phyloP scores from a whole-genome alignment of 2,329 filamentous ascomycete genomes.

The Dothiorella sarmentorum region DNA sequence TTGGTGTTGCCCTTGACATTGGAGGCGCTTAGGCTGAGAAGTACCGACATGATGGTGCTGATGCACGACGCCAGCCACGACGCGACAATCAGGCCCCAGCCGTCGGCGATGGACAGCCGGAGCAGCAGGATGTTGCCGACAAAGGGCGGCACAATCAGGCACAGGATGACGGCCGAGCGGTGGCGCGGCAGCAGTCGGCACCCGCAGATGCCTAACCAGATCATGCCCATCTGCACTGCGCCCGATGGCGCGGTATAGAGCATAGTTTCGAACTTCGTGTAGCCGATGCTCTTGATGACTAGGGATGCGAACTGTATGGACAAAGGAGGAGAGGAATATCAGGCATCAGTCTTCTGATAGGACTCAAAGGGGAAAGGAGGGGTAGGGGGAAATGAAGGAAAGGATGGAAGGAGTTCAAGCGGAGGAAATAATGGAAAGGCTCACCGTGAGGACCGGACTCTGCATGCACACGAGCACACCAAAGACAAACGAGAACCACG shows the following conservation, averaged over 20 bases:
- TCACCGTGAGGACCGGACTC: conserved; percentile 42
- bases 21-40: conserved; percentile 45
- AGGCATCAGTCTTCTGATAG: no score
- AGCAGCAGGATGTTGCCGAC: conserved; percentile 46
- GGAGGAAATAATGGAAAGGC: no score
- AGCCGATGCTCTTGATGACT: conserved; percentile 48
- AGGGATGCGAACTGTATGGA: conserved; percentile 45
- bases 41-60: conserved; percentile 41
- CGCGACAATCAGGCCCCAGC: conserved; percentile 49
- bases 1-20: conserved; percentile 54
- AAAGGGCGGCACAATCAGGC: conserved; percentile 42
- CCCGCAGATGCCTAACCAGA: conserved; percentile 46
- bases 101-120: conserved; percentile 37
- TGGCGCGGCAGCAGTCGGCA: conserved; percentile 41
- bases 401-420: no score
- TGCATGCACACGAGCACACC: conserved; percentile 48
- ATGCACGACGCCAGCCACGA: conserved; percentile 49
- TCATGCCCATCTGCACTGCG: conserved; percentile 44
- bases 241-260: conserved; percentile 49
- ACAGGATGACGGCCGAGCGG: conserved; percentile 40
- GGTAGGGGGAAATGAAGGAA: no score
- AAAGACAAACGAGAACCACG: conserved; percentile 47
- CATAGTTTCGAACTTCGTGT: conserved; percentile 45
- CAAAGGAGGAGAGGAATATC: no score
- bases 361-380: no score